Base-by-base conservation (phyloP, 2,329 filamentous ascomycete species). In the Scleromitrula shiraiana region DNA sequence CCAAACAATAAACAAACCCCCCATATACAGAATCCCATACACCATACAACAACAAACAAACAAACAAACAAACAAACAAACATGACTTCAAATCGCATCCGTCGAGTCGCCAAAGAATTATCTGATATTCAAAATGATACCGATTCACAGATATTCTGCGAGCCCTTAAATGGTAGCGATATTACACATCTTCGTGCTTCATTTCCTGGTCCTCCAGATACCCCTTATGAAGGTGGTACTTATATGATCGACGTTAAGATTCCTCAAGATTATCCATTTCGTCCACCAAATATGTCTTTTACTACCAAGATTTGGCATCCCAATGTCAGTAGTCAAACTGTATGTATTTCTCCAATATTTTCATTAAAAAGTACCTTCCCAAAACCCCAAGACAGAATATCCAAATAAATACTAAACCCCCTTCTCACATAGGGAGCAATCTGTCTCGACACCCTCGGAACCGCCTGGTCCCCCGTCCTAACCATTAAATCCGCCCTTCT, bases 241-340 rank as follows among this genome's bases (percentile, higher is more conserved):
- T 98, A 81, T 65, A 68, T 77, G 14, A 80, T 98, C 57, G 87
- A 95, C 61, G 93, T 98, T 60, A 77, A 77, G 60, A 93, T 98
- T 45, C 90, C 91, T 0, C 77, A 78, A 53, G 85, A 86, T 57
- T 98, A 98, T 62, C 93, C 93, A 0, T 98, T 98, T 71, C 85
- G 89, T 59, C 88, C 91, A 4, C 93, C 93, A 4, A 67, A 79
- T 50, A 97, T 98, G 85, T 84, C 80, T 60, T 97, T 97, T 63
- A 78, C 84, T 55, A 98, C 93, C 55, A 90, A 84, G 67, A 84
- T 97, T 59, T 98, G 90, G 90, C 93, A 98, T 66, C 93, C 93
- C 27, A 98, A 98, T 64, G 80, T 98, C 69, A 94, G 87, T 74
- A 91, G 85, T 62, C 85, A 93, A 65, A 96, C 90, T 33, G 89